These are phyloP conservation scores for Glomus cerebriforme DNA, from an alignment of 192 early-diverging fungal species.

Conservation along the genomic window DNA sequence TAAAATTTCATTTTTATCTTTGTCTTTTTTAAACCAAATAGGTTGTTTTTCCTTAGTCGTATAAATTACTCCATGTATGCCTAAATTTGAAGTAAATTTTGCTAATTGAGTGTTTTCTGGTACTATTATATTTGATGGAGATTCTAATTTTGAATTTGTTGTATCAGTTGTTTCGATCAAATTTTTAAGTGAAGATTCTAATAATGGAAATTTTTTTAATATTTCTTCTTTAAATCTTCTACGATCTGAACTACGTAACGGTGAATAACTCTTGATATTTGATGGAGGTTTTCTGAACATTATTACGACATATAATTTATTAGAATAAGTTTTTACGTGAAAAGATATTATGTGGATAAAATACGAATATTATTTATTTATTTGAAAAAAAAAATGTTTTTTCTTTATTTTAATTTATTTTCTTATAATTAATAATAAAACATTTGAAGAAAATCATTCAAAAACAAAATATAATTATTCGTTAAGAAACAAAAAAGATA, in stretches of 20 bases:
- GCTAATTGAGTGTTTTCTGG: conserved; percentile 62
- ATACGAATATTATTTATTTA: no score
- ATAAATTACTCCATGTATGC: conserved; percentile 65
- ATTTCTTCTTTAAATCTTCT: conserved; percentile 67
- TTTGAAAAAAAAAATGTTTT: no score
- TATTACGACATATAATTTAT: background rate
- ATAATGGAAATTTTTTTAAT: conserved; percentile 50
- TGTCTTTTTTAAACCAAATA: conserved; percentile 64
- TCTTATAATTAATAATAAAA: no score
- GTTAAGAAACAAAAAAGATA: no score
- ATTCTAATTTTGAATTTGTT: conserved; percentile 30
- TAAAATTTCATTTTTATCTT: conserved; percentile 45
- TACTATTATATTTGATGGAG: conserved; percentile 42
- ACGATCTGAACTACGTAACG: conserved; percentile 67
- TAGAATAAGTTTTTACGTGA: background rate
- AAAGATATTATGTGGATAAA: background rate
- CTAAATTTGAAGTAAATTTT: conserved; percentile 68
- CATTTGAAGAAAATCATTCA: no score
- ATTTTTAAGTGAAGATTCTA: conserved; percentile 36
- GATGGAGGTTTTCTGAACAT: conserved; percentile 81
- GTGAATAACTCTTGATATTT: conserved; percentile 66
- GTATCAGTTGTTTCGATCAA: conserved; percentile 14
- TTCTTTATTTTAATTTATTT: no score
- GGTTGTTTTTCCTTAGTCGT: conserved; percentile 60
- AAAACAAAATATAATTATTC: no score